A percentile compares a stretch with the other conserved stretches of the same genome.
phyloP scores from a whole-genome alignment of 2,329 filamentous ascomycete genomes.

The Tolypocladium paradoxum region DNA sequence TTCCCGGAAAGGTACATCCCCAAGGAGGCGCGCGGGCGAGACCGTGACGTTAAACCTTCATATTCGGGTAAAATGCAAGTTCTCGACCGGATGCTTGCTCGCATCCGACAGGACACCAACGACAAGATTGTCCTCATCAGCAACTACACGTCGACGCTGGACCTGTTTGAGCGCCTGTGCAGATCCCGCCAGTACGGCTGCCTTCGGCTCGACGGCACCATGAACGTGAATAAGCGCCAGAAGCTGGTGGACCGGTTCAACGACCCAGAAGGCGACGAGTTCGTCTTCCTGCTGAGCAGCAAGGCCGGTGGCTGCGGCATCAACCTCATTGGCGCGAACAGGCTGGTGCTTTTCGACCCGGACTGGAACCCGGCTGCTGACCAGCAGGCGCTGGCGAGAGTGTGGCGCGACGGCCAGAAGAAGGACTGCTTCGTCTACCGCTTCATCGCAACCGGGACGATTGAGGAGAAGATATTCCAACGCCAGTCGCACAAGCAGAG shows the following conservation, averaged over 20 bases:
- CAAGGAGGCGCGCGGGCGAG: conserved; percentile 76
- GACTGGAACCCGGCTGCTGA: conserved; percentile 98
- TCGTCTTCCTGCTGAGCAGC: conserved; percentile 90
- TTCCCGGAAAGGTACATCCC: conserved; percentile 83
- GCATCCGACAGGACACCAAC: conserved; percentile 90
- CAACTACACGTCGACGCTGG: conserved; percentile 94
- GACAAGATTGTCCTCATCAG: conserved; percentile 99
- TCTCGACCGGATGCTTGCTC: conserved; percentile 92
- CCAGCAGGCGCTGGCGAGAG: conserved; percentile 90
- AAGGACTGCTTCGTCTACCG: conserved; percentile 99
- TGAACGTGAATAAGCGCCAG: conserved; percentile 95
- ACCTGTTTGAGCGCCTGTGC: conserved; percentile 87
- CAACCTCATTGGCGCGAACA: conserved; percentile 89
- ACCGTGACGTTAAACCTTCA: conserved; percentile 87
- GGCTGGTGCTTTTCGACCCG: conserved; percentile 90
- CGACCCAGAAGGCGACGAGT: conserved; percentile 78
- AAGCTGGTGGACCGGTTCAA: conserved; percentile 98
- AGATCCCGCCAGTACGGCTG: conserved; percentile 74
- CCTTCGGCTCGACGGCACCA: conserved; percentile 86
- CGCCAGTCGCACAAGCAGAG: conserved; percentile 97
- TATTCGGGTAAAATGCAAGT: conserved; percentile 98
- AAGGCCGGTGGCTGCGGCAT: conserved; percentile 96
- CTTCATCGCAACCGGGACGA: conserved; percentile 97
- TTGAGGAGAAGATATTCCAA: conserved; percentile 99
- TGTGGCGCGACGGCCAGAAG: conserved; percentile 98